Base-by-base conservation (phyloP, 441 rosid species). In the Bruguiera hainesii region DNA sequence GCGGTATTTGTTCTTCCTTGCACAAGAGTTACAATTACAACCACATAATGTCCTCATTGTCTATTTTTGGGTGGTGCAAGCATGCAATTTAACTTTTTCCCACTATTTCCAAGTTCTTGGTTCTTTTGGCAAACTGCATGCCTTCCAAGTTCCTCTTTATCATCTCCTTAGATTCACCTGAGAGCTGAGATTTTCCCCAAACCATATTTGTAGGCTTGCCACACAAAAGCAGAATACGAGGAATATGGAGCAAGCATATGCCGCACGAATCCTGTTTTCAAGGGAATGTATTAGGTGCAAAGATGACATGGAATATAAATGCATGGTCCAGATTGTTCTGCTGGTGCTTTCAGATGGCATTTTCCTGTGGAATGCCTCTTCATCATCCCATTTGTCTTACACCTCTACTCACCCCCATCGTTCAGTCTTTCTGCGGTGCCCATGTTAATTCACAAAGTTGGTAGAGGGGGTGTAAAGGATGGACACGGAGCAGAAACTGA, bases 191-290 rank as follows among this genome's bases (percentile, higher is more conserved):
- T 42, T 42, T 0, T 13, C 48, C 48, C 48, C 48, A 42, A 42
- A 42, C 20, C 1, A 6, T 4, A 57, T 59, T 30, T 74, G 73
- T 87, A 95, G 98, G 91, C 97, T 69, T 90, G 97, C 77, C 96
- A 94, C 75, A 92, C 98, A 64, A 95, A 95, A 86, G 97, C 82
- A 72, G 99, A 95, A 78, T 95, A 95, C 1, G 97, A 95, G 71
- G 99, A 95, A 80, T 85, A 82, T 65, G 99, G 98, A 78, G 97
- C 99, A 48, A 92, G 98, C 83, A 92, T 95, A 70, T 95, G 99
- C 79, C 99, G 99, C 28, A 84, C 97, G 53, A 95, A 90, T 83
- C 98, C 98, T 28, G 89, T 90, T 65, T 95, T 95, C 84, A 95
- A 95, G 79, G 99, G 99, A 60, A 95, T 95, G 99, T 95, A 86